Conservation (phyloP, 805 yeast species). For the Lachancea sp. region DNA sequence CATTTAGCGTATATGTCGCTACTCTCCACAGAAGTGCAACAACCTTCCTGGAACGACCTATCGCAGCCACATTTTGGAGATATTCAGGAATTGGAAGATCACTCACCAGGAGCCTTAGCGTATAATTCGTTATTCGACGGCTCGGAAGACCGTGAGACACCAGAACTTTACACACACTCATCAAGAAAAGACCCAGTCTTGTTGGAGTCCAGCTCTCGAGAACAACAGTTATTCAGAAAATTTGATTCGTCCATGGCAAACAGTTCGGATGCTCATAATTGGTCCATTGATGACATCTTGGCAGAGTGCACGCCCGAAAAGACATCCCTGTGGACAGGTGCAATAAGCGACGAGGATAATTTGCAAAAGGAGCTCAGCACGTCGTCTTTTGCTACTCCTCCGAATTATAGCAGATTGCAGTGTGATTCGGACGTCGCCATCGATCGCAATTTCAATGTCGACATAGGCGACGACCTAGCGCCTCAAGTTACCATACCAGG, state of each 20-base stretch:
- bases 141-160: slow-evolving; percentile 2
- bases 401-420: background rate
- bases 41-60: background rate
- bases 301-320: slow-evolving; percentile 8
- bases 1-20: slow-evolving; percentile 1
- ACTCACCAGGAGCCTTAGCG: slow-evolving; percentile 1
- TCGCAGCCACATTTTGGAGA: slow-evolving; percentile 1
- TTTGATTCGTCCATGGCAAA: slow-evolving; percentile 2
- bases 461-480: background rate
- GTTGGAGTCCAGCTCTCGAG: slow-evolving; percentile 2
- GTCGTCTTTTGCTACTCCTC: slow-evolving; percentile 1
- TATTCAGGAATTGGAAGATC: slow-evolving; percentile 1
- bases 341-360: slow-evolving; percentile 3
- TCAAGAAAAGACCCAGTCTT: slow-evolving; percentile 3
- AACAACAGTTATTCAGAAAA: slow-evolving; percentile 1
- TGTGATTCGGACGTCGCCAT: background rate
- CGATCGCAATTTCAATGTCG: background rate
- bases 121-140: slow-evolving; percentile 1
- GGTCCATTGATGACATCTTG: slow-evolving; percentile 8
- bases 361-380: background rate
- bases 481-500: background rate
- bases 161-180: background rate
- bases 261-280: slow-evolving; percentile 1
- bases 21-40: slow-evolving; percentile 2
- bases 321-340: slow-evolving; percentile 7